Conservation (phyloP, 108 stramenopile species). For the Stephanodiscus minutulus region DNA sequence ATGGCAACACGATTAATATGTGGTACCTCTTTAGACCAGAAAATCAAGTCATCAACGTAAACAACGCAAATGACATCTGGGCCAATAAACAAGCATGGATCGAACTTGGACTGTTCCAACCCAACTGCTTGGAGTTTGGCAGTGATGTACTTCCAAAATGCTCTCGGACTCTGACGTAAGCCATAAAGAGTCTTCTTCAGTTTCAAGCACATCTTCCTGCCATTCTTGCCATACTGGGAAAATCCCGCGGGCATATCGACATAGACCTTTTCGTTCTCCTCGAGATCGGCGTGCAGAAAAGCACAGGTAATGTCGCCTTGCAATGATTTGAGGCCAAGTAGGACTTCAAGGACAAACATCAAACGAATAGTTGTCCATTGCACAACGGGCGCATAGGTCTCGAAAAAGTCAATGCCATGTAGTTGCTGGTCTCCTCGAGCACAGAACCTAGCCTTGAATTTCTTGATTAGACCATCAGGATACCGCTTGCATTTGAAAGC, state of each 20-base stretch:
- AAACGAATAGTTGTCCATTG: slow-evolving; percentile 52
- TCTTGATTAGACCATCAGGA: slow-evolving; percentile 40
- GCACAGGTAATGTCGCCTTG: slow-evolving; percentile 52
- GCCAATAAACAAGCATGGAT: slow-evolving; percentile 34
- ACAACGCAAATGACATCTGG: neutral
- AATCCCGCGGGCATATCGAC: slow-evolving; percentile 22
- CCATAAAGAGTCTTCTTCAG: slow-evolving; percentile 47
- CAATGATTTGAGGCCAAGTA: slow-evolving; percentile 35
- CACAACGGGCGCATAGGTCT: slow-evolving; percentile 57
- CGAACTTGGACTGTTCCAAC: neutral
- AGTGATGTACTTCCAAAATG: slow-evolving; percentile 26
- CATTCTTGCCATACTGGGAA: slow-evolving; percentile 27
- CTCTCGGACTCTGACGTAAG: slow-evolving; percentile 4
- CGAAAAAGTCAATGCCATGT: slow-evolving; percentile 59
- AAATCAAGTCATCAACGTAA: slow-evolving; percentile 25
- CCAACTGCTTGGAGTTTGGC: neutral
- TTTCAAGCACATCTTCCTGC: slow-evolving; percentile 8
- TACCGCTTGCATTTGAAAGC: slow-evolving; percentile 35
- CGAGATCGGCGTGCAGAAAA: slow-evolving; percentile 48
- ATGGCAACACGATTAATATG: too few relatives aligned
- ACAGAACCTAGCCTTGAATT: slow-evolving; percentile 65
- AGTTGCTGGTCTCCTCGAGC: slow-evolving; percentile 57
- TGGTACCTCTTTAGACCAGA: slow-evolving; percentile 23
- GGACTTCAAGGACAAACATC: slow-evolving; percentile 16
- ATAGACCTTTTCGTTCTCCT: slow-evolving; percentile 8